Base-by-base conservation (phyloP, 768 basidiomycete species). In the Tremella mesenterica region DNA sequence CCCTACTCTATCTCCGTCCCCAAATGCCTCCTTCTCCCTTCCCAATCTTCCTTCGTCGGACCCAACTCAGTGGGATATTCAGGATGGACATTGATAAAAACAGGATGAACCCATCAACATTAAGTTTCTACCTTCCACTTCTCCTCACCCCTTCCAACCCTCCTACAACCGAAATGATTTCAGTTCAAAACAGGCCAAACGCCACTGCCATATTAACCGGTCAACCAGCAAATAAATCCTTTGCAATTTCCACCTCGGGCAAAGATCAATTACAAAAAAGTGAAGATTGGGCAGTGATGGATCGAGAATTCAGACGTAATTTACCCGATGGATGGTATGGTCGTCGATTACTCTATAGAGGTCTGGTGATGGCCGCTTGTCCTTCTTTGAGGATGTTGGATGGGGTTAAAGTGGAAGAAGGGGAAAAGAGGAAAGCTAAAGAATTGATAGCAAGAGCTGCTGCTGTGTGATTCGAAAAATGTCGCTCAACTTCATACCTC, bases 31-130 rank as follows among this genome's bases (percentile, higher is more conserved):
- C n/a, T n/a, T n/a, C n/a, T n/a, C n/a, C n/a, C n/a, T n/a, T n/a
- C n/a, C n/a, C n/a, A n/a, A n/a, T n/a, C n/a, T n/a, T n/a, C n/a
- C n/a, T n/a, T n/a, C n/a, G n/a, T n/a, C n/a, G n/a, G n/a, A n/a
- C n/a, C 44, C 31, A 21, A 31, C 33, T 9, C 26, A 53, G 39
- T 14, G 8, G 26, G 16, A 34, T 14, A 27, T 44, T 23, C 34
- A 38, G 2, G 5, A n/a, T 21, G 39, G 8, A 20, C 2, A 26
- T 43, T 21, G 33, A 33, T 55, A 47, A 44, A 47, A 18, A 21
- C 53, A 76, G 84, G 74, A 95, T 96, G 90, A 99, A 99, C 69
- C 92, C 95, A 50, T 89, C 86, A 61, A 96, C 92, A 18, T 82
- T 96, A 10, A 88, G 88, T 5, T 93, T 89, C 85, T 97, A 99